Evolutionary conservation across 257 asterid genomes (phyloP).

Genomic region (Penstemon eatonii): DNA sequence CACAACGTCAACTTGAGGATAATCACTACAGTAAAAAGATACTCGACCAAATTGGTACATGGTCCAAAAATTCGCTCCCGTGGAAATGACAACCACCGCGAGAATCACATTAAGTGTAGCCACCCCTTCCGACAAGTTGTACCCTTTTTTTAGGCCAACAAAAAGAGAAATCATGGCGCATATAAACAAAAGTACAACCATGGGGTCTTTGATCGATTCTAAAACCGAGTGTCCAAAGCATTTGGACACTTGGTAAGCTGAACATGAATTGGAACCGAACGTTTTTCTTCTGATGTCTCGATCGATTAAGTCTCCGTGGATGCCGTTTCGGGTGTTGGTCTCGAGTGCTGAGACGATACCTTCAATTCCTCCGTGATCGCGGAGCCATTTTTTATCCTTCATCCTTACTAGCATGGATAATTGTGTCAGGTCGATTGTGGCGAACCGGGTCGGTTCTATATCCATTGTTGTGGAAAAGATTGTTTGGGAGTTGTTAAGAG

Average conservation of each 20-base stretch:
- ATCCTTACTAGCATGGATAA: constrained; percentile 4
- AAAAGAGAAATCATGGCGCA: constrained; percentile 45
- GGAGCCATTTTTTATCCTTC: constrained; percentile 21
- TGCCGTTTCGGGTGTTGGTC: constrained; percentile 25
- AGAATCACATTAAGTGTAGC: constrained; percentile 41
- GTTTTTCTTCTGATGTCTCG: neutral
- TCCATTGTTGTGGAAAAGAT: neutral
- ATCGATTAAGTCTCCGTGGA: neutral
- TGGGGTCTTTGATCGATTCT: constrained; percentile 41
- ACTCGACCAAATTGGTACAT: constrained; percentile 37
- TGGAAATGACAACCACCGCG: constrained; percentile 41
- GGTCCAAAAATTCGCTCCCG: constrained; percentile 38
- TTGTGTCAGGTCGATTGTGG: neutral
- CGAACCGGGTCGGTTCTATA: neutral
- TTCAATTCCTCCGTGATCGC: constrained; percentile 27
- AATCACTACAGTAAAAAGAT: constrained; percentile 32
- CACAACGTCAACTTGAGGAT: constrained; percentile 36
- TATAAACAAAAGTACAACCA: constrained; percentile 34
- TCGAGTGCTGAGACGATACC: constrained; percentile 24
- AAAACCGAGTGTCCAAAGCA: neutral
- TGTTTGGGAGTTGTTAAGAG: too few relatives aligned
- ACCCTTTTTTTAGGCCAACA: constrained; percentile 42
- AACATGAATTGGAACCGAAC: neutral
- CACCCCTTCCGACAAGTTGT: constrained; percentile 51
- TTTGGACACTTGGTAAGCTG: too few relatives aligned